Evolutionary conservation across 1,284 basidiomycete species (phyloP), one percentile per base, ranked within the genome.

Genomic region (Peniophora sp.): DNA sequence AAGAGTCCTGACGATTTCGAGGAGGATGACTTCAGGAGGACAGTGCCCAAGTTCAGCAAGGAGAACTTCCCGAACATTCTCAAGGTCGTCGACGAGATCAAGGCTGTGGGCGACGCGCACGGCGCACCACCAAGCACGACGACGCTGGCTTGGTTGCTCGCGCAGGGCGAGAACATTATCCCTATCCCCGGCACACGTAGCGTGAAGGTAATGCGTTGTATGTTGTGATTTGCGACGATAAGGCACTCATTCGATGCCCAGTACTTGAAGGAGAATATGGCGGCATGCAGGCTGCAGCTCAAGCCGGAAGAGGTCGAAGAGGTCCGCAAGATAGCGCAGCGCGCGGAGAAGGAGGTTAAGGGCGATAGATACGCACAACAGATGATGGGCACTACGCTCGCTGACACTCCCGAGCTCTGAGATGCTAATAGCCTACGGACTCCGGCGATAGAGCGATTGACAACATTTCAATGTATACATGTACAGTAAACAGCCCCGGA

Each of bases 1-100:
- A 73, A 74, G 45, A 47, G 72, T 62, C 64, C 66, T 2, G 71
- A 73, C 23, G 80, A 83, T 57, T 73, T 85, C 49, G 69, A 71
- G 10, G 68, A 71, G 24, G 73, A 66, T 35, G 82, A 83, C 57
- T 68, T 71, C 52, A 68, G 75, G 15, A 57, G 59, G 8, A 47
- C 15, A 0, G 54, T 73, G 35, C 71, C 67, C 32, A 67, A 67
- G 66, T 74, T 52, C 57, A 63, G 59, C 1, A 57, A 59, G 32
- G 64, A 76, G 50, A 77, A 79, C 56, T 74, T 79, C 51, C 63
- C 67, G 2, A 71, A 71, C 53, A 75, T 78, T 53, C 58, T 75
- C 14, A 54, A 64, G 18, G 58, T 77, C 14, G 70, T 67, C 2
- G 60, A 74, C 10, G 64, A 64, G 24, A 54, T 79, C 17, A 57